phyloP scores from a whole-genome alignment of 1,139 yeast species.

The Nakaseomyces glabratus region DNA sequence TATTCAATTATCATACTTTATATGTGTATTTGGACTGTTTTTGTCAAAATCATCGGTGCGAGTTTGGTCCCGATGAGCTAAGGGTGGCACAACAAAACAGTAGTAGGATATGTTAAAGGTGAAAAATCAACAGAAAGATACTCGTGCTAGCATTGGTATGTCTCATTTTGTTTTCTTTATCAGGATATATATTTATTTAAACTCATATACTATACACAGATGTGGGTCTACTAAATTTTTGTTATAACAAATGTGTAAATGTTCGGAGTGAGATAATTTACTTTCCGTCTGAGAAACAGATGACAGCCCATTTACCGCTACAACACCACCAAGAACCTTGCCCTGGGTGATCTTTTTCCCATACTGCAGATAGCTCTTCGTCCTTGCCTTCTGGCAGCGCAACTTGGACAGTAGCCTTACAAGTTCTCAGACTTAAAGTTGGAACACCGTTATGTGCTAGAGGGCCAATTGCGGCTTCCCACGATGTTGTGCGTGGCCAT shows the following conservation, averaged over 20 bases:
- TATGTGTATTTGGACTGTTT: no score
- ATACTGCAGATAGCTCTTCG: constrained; percentile 52
- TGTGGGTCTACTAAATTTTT: no score
- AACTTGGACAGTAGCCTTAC: constrained; percentile 95
- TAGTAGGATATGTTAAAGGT: no score
- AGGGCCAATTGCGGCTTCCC: constrained; percentile 58
- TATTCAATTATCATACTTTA: no score
- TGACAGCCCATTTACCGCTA: constrained; percentile 90
- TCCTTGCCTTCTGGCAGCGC: constrained; percentile 69
- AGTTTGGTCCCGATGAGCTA: no score
- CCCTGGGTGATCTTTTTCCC: constrained; percentile 51
- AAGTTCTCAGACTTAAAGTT: constrained; percentile 72
- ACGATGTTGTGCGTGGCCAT: constrained; percentile 80
- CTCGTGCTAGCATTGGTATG: no score
- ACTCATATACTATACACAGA: no score
- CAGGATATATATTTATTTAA: no score
- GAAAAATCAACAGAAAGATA: no score
- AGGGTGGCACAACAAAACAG: no score
- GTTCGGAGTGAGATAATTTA: constrained; percentile 1
- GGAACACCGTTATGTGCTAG: constrained; percentile 53
- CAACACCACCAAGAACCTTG: constrained; percentile 73
- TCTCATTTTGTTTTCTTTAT: no score
- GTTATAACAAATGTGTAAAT: background rate
- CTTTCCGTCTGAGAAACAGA: constrained; percentile 41
- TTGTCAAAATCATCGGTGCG: no score